A percentile compares a stretch with the other conserved stretches of the same genome.
phyloP scores from a whole-genome alignment of 177 flowering plant genomes.

The Tripterygium wilfordii region DNA sequence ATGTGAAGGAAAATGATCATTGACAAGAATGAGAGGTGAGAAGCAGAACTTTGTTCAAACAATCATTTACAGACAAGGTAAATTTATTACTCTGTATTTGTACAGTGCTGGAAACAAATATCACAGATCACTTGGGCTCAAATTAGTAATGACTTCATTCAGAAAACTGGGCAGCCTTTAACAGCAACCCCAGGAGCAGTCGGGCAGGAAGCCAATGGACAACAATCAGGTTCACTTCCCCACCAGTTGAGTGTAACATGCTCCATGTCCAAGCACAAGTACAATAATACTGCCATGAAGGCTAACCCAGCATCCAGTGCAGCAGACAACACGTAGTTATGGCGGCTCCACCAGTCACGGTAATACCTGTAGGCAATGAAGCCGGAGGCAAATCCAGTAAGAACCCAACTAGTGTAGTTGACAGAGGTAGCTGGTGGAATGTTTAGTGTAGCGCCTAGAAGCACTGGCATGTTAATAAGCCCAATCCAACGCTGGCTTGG shows the following conservation, averaged over 20 bases:
- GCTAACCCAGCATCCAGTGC: slow-evolving; percentile 81
- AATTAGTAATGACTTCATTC: no score
- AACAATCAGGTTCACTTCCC: slow-evolving; percentile 57
- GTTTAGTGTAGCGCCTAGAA: slow-evolving; percentile 40
- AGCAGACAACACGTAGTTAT: slow-evolving; percentile 63
- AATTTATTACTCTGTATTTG: no score
- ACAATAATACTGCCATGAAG: slow-evolving; percentile 57
- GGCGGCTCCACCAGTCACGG: slow-evolving; percentile 58
- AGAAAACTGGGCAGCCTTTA: slow-evolving; percentile 44
- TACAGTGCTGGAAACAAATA: no score
- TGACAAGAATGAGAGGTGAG: no score
- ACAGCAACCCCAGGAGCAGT: slow-evolving; percentile 37
- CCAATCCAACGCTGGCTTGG: slow-evolving; percentile 58
- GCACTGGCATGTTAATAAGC: slow-evolving; percentile 52
- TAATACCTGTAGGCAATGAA: slow-evolving; percentile 44
- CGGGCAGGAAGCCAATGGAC: slow-evolving; percentile 62
- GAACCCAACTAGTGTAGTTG: slow-evolving; percentile 62
- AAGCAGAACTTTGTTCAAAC: no score
- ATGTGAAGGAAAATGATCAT: no score
- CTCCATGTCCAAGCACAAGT: slow-evolving; percentile 45
- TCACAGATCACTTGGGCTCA: no score
- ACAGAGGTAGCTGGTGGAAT: slow-evolving; percentile 78
- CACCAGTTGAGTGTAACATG: slow-evolving; percentile 53
- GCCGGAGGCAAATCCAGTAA: slow-evolving; percentile 48
- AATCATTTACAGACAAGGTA: no score